Conservation (phyloP, 2,329 filamentous ascomycete genomes). For the Aureobasidium uvarum region DNA sequence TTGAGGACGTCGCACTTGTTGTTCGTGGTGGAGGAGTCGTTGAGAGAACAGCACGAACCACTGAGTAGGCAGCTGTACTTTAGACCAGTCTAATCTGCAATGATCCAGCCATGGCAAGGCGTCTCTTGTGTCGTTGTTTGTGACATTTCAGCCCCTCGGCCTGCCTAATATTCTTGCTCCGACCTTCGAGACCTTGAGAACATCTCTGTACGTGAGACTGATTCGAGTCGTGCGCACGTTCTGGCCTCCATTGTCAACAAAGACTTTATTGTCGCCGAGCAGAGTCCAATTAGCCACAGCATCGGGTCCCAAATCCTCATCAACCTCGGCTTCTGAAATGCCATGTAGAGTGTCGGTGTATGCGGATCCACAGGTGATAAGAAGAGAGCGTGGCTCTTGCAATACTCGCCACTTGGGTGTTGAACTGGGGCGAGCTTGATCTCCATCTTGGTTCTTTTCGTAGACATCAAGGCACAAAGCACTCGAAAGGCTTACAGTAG, state of each 20-base stretch:
- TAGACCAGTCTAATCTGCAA: background rate
- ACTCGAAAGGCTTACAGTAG: slow-evolving; percentile 81
- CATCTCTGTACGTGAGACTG: slow-evolving; percentile 83
- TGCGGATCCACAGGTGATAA: slow-evolving; percentile 67
- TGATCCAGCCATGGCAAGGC: background rate
- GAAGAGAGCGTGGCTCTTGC: slow-evolving; percentile 78
- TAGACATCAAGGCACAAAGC: slow-evolving; percentile 76
- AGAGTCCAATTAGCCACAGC: slow-evolving; percentile 69
- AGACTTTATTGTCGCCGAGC: slow-evolving; percentile 51
- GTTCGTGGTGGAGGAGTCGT: slow-evolving; percentile 59
- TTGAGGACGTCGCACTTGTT: slow-evolving; percentile 64
- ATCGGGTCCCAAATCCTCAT: slow-evolving; percentile 60
- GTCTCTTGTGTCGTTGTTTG: background rate
- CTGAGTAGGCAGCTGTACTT: slow-evolving; percentile 15
- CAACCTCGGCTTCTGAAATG: slow-evolving; percentile 63
- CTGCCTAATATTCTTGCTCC: slow-evolving; percentile 63
- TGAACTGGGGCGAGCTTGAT: slow-evolving; percentile 55
- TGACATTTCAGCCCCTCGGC: slow-evolving; percentile 27
- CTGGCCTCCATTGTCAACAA: slow-evolving; percentile 49
- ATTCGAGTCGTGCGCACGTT: slow-evolving; percentile 61
- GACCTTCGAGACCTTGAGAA: slow-evolving; percentile 73
- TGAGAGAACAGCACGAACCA: slow-evolving; percentile 16
- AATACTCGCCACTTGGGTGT: slow-evolving; percentile 59
- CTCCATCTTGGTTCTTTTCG: slow-evolving; percentile 40
- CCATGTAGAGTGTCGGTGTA: slow-evolving; percentile 74